Conservation (phyloP, 2,329 filamentous ascomycete genomes). For the Aspergillus jensenii region DNA sequence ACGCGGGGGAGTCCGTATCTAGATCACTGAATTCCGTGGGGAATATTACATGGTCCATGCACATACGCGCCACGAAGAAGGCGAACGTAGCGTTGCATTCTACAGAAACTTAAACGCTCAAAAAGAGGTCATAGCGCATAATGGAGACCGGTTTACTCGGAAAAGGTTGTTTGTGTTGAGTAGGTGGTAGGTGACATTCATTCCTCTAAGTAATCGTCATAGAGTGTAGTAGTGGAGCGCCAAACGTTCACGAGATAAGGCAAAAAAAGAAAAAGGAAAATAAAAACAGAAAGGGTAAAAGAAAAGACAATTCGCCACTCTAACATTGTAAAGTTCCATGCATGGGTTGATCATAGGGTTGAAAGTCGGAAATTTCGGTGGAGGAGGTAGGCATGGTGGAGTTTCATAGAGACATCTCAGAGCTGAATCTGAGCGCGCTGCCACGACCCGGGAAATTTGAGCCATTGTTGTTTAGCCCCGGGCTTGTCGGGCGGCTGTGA, state of each 20-base stretch:
- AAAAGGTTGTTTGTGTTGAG: neutral
- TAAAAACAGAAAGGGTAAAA: neutral
- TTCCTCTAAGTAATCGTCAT: slow-evolving; percentile 9
- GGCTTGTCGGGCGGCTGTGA: slow-evolving; percentile 42
- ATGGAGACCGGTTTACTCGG: neutral
- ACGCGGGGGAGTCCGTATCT: neutral
- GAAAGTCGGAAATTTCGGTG: neutral
- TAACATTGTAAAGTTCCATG: neutral
- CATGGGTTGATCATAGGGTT: neutral
- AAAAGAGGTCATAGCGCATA: neutral
- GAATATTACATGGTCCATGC: neutral
- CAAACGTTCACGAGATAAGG: neutral
- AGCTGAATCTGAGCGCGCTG: slow-evolving; percentile 41
- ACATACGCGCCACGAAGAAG: neutral
- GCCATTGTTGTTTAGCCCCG: slow-evolving; percentile 35
- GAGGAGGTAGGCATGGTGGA: neutral
- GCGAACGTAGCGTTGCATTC: neutral
- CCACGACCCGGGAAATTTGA: slow-evolving; percentile 31
- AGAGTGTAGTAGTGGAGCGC: neutral
- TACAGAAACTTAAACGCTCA: neutral
- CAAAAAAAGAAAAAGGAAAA: neutral
- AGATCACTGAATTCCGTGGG: neutral
- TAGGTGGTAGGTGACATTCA: neutral
- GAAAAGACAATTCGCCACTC: neutral
- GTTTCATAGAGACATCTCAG: slow-evolving; percentile 32